These are phyloP conservation scores for Papiliotrema terrestris DNA, from an alignment of 1,284 basidiomycete genomes.

Conservation along the genomic window DNA sequence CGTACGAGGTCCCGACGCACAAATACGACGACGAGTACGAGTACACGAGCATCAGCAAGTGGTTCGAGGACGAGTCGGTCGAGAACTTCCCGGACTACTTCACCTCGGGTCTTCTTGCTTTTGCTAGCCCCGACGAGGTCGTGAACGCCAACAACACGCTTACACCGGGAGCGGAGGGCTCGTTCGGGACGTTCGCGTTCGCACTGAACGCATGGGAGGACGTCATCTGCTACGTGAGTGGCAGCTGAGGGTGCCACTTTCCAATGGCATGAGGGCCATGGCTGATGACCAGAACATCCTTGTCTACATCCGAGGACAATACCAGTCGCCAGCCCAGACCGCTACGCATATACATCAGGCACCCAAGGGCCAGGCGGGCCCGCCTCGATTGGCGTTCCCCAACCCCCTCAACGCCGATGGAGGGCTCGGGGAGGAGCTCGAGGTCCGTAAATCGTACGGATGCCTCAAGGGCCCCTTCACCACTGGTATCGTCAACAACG, in stretches of 20 bases:
- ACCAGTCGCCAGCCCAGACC: constrained; percentile 41
- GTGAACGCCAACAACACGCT: constrained; percentile 33
- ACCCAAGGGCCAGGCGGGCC: constrained; percentile 34
- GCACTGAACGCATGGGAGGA: constrained; percentile 42
- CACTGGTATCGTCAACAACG: constrained; percentile 40
- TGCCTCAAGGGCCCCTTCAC: constrained; percentile 46
- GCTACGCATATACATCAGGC: constrained; percentile 48
- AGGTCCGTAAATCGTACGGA: constrained; percentile 34
- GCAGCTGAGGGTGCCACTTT: neutral
- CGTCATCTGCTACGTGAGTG: constrained; percentile 43
- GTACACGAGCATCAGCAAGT: neutral
- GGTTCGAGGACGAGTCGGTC: constrained; percentile 7
- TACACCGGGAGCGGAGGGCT: constrained; percentile 35
- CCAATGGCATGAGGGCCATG: neutral
- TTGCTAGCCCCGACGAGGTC: constrained; percentile 35
- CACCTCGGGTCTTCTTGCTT: constrained; percentile 41
- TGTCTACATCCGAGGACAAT: constrained; percentile 38
- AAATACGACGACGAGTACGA: constrained; percentile 12
- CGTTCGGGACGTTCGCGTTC: constrained; percentile 39
- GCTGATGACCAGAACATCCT: constrained; percentile 31
- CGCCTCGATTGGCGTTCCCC: constrained; percentile 45
- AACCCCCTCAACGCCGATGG: constrained; percentile 30
- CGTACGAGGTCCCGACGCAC: neutral
- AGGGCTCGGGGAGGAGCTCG: constrained; percentile 13
- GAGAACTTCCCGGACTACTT: constrained; percentile 34